Base-by-base conservation (phyloP, 208 protist species). In the Trichomonas vaginalis region DNA sequence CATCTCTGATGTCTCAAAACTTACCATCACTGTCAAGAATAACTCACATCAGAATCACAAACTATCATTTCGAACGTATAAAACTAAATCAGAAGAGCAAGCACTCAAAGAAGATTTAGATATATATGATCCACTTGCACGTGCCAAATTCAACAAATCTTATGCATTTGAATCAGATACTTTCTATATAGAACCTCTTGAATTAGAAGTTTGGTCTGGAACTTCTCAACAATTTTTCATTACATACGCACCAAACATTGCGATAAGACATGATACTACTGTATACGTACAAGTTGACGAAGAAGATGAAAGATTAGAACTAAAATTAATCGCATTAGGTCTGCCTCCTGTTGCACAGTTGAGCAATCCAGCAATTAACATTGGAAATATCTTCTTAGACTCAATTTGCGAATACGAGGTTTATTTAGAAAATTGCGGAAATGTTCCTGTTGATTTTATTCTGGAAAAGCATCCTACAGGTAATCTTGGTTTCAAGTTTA, bases 361-460 rank as follows among this genome's bases (percentile, higher is more conserved):
- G 32, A n/a, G 42, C 12, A 92, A 35, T 45, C 10, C 40, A 35
- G 14, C 23, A 17, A 92, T 92, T 9, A 39, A 35, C 15, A 51
- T 92, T 35, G 86, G 86, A 92, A 48, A 92, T 51, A 45, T 92
- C 23, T 51, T 51, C 37, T 21, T 92, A 32, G 45, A 92, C 46
- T 51, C 27, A 39, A 92, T 92, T 39, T 39, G 17, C 17, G 86
- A 92, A 92, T 92, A 92, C 37, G 27, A 39, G 37, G 45, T 92
- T 92, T 17, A 42, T 51, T 92, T 92, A 39, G 14, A 92, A 51
- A 92, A 92, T 51, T 35, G 8, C 6, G 86, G 86, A 51, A 51
- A 92, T n/a, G 86, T 92, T 92, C 45, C 45, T 45, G 86, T 92
- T 92, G n/a, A 92, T 92, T 92, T 51, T 51, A n/a, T 14, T 15